Conservation (phyloP, 768 basidiomycete genomes). For the Termitomyces sp. region DNA sequence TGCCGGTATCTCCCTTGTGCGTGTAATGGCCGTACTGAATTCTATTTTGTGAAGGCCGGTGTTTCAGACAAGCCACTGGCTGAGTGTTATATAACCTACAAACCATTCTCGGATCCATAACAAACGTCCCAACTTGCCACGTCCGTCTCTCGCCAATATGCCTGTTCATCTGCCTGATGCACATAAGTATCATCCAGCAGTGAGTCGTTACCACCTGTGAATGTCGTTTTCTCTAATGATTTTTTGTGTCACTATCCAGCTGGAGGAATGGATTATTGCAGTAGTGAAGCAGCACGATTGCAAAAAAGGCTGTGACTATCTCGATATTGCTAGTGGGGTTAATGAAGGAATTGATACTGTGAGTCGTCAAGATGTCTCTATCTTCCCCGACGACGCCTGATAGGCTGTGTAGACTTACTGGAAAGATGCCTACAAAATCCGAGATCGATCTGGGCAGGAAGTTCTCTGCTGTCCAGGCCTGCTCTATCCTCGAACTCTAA, state of each 20-base stretch:
- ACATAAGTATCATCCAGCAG: slow-evolving; percentile 11
- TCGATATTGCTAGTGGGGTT: slow-evolving; percentile 9
- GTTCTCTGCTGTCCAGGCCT: slow-evolving; percentile 10
- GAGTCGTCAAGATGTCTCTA: background rate
- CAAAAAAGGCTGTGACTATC: slow-evolving; percentile 8
- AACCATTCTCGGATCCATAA: background rate
- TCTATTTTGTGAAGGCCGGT: slow-evolving; percentile 2
- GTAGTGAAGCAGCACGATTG: slow-evolving; percentile 7
- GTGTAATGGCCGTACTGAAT: background rate
- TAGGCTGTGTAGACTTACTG: slow-evolving; percentile 5
- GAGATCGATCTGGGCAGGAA: slow-evolving; percentile 1
- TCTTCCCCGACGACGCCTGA: background rate
- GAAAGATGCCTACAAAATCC: slow-evolving; percentile 10
- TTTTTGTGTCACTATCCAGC: background rate
- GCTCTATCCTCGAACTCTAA: slow-evolving; percentile 11
- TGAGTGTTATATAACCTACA: background rate
- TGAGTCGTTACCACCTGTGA: background rate
- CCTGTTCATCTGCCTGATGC: slow-evolving; percentile 12
- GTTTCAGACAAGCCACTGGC: background rate
- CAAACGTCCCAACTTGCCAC: slow-evolving; percentile 2
- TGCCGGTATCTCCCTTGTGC: background rate
- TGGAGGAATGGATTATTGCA: slow-evolving; percentile 7
- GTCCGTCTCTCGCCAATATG: background rate
- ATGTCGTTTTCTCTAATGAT: background rate
- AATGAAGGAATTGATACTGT: slow-evolving; percentile 10